Evolutionary conservation across 495 filamentous ascomycete genomes (phyloP).

Genomic region (Daldinia decipiens): DNA sequence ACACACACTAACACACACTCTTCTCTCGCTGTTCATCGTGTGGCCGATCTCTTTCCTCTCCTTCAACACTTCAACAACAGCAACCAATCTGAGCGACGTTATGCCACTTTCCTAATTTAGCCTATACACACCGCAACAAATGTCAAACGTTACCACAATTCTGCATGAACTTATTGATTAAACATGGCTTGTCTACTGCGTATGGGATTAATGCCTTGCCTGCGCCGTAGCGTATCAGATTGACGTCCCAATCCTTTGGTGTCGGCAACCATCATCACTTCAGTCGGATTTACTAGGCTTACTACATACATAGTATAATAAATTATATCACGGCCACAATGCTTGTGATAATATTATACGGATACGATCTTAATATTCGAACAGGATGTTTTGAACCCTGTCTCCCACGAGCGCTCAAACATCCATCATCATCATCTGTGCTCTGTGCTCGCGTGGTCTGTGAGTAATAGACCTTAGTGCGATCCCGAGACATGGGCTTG

Average conservation of each 20-base stretch:
- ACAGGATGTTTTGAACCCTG: slow-evolving; percentile 27
- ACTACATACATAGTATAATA: slow-evolving; percentile 7
- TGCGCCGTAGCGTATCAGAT: slow-evolving; percentile 26
- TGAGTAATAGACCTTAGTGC: slow-evolving; percentile 29
- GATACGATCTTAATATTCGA: slow-evolving; percentile 30
- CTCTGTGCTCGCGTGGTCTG: slow-evolving; percentile 22
- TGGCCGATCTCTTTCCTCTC: slow-evolving; percentile 35
- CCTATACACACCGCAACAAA: slow-evolving; percentile 45
- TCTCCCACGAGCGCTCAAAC: slow-evolving; percentile 21
- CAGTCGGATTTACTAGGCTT: slow-evolving; percentile 2
- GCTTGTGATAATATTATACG: slow-evolving; percentile 1
- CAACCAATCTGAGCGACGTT: slow-evolving; percentile 30
- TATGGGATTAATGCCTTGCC: slow-evolving; percentile 29
- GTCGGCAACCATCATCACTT: slow-evolving; percentile 22
- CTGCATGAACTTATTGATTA: slow-evolving; percentile 35
- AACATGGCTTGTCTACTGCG: slow-evolving; percentile 32
- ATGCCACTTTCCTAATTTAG: slow-evolving; percentile 44
- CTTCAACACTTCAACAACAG: not conserved
- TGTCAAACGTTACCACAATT: slow-evolving; percentile 35
- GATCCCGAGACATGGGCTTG: slow-evolving; percentile 45
- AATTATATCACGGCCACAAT: slow-evolving; percentile 7
- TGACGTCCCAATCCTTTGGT: slow-evolving; percentile 21
- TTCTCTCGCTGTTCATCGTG: slow-evolving; percentile 9
- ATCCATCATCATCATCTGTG: slow-evolving; percentile 2
- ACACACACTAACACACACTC: too few species aligned